phyloP scores from a whole-genome alignment of 2,329 filamentous ascomycete genomes.

The Stromatinia cepivora region DNA sequence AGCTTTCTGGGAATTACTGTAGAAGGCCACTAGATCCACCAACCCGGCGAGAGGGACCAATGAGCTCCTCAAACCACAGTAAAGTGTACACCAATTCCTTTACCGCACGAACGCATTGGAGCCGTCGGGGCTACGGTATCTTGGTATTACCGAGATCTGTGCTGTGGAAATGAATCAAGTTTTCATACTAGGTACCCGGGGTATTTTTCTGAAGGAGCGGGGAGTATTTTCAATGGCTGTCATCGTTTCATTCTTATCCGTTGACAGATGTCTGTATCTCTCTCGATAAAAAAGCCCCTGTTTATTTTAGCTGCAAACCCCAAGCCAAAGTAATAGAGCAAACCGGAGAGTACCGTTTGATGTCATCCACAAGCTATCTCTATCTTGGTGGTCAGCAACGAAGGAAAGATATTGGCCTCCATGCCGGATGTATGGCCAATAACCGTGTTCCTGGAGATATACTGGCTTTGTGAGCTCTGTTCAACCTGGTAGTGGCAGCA shows the following conservation, averaged over 20 bases:
- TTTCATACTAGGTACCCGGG: not conserved
- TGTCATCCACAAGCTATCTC: not conserved
- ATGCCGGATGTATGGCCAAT: slow-evolving; percentile 1
- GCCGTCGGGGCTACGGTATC: slow-evolving; percentile 6
- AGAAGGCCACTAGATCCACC: slow-evolving; percentile 19
- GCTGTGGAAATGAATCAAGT: slow-evolving; percentile 2
- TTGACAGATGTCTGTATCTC: not conserved
- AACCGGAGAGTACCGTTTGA: not conserved
- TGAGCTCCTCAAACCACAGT: slow-evolving; percentile 6
- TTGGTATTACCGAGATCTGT: slow-evolving; percentile 15
- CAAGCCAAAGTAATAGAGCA: not conserved
- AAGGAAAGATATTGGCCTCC: not conserved
- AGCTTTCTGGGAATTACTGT: slow-evolving; percentile 17
- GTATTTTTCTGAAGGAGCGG: not conserved
- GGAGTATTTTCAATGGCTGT: slow-evolving; percentile 7
- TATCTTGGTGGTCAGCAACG: slow-evolving; percentile 4
- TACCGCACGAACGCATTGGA: slow-evolving; percentile 1
- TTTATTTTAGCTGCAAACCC: not conserved
- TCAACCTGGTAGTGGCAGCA: slow-evolving; percentile 1
- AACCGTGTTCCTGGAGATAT: slow-evolving; percentile 10
- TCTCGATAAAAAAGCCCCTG: not conserved
- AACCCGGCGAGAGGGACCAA: slow-evolving; percentile 24
- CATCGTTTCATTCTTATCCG: not conserved
- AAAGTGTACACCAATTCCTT: not conserved
- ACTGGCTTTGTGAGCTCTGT: not conserved